Base-by-base conservation (phyloP, 2,329 filamentous ascomycete species). In the Colletotrichum chrysophilum region DNA sequence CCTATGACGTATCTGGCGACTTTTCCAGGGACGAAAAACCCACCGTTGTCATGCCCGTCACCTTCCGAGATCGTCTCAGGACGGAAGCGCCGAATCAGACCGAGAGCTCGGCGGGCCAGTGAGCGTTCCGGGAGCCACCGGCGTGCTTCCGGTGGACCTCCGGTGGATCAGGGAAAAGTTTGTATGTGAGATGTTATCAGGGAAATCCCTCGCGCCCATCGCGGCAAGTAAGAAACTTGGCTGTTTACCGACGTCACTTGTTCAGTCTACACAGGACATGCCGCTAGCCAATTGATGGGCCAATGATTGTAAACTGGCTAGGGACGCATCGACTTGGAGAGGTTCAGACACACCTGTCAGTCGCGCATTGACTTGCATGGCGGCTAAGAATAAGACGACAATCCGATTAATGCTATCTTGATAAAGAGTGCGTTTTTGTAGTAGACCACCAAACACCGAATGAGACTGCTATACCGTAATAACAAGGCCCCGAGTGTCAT, bases 121-220 rank as follows among this genome's bases (percentile, higher is more conserved):
- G 60, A 62, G 34, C 24, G 72, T 30, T 13, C 67, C 61, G 68
- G 36, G 55, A 55, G 38, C 30, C 48, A 58, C 62, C 72, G 52
- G 58, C 30, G 16, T 13, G 30, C 38, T 34, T 16, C 48, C 48
- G 60, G 66, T 71, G 71, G 73, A 58, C 38, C 21, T 30, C 52
- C 62, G 55, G 62, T 75, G 73, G 73, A 72, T n/a, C 69, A 62
- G 14, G 32, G 56, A 58, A 67, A 72, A 72, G 56, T 48, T 5
- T 56, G 68, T 43, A 58, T 1, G 16, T 36, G 48, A 28, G 38
- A 18, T 52, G 28, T 32, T 13, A 66, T 26, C 72, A 75, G 16
- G 69, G 69, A 67, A 72, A 14, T 34, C n/a, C 38, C 55, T 75
- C 56, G 62, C 73, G 73, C 30, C 18, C 62, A 26, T 43, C 55